These are phyloP conservation scores for Volvariella surrecta DNA, from an alignment of 1,284 basidiomycete species.

Conservation along the genomic window DNA sequence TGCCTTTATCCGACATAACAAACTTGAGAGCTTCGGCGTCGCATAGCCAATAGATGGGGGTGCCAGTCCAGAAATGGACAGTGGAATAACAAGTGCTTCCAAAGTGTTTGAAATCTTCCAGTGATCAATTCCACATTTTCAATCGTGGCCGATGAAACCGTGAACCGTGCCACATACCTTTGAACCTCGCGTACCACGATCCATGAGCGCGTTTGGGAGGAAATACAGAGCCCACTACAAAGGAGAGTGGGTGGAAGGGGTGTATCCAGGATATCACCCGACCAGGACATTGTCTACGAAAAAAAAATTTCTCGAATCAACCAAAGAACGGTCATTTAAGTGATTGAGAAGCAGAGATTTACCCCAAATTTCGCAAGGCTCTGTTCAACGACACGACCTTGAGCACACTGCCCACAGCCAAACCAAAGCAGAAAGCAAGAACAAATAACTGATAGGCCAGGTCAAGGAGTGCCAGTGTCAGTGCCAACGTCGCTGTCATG, in stretches of 20 bases:
- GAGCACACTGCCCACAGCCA: too few relatives aligned
- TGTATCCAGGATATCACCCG: slow-evolving; percentile 19
- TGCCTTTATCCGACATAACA: slow-evolving; percentile 16
- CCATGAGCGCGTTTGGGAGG: slow-evolving; percentile 23
- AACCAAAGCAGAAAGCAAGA: too few relatives aligned
- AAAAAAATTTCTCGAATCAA: too few relatives aligned
- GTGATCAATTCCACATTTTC: not conserved
- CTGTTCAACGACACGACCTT: too few relatives aligned
- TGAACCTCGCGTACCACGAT: slow-evolving; percentile 23
- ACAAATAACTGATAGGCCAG: too few relatives aligned
- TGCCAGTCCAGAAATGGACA: slow-evolving; percentile 16
- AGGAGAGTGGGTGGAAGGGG: slow-evolving; percentile 19
- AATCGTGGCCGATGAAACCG: not conserved
- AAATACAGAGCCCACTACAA: slow-evolving; percentile 20
- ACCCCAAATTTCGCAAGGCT: too few relatives aligned
- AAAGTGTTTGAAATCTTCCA: slow-evolving; percentile 24
- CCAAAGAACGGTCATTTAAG: too few relatives aligned
- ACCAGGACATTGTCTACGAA: slow-evolving; percentile 15
- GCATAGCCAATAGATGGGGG: slow-evolving; percentile 20
- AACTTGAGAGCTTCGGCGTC: slow-evolving; percentile 24
- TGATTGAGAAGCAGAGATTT: too few relatives aligned
- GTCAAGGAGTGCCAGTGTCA: too few relatives aligned
- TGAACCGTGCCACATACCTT: slow-evolving; percentile 16
- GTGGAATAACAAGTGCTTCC: slow-evolving; percentile 28
- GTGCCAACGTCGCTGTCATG: too few relatives aligned